Base-by-base conservation (phyloP, 306 rosid species). In the cucumber (Cucumis sativus) region DNA sequence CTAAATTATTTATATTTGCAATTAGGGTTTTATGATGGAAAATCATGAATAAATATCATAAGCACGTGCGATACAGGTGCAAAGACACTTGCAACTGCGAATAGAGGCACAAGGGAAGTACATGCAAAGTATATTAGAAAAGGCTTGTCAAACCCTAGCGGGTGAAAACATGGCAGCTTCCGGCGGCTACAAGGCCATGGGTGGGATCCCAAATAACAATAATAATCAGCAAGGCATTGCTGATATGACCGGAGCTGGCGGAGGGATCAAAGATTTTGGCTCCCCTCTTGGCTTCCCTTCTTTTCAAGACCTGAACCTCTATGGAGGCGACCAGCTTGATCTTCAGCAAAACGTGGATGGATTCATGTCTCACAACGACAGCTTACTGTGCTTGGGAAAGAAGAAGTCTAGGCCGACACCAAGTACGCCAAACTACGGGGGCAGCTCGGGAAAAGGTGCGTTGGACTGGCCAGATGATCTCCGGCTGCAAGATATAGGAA, bases 91-190 rank as follows among this genome's bases (percentile, higher is more conserved):
- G 75, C 99, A 95, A 78, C 80, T 95, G 83, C 88, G 99, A 79
- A 95, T 95, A 33, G 99, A 95, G 78, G 97, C 99, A 57, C 99
- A 95, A 87, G 99, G 99, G 60, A 95, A 95, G 85, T 95, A 95
- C 89, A 95, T 95, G 99, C 99, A 95, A 57, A 92, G 97, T 66
- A 95, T 92, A 87, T 81, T 95, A 78, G 99, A 95, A 83, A 95
- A 95, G 80, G 99, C 99, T 51, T 95, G 92, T 83, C 97, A 95
- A 90, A 95, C 97, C 66, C 99, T 95, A 45, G 97, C 97, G 0
- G 97, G 7, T 39, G 75, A 69, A 23, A 69, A 69, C 56, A 43
- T 43, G 57, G 75, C 12, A 12, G 57, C 20, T 6, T n/a, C 74
- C 16, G 57, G 56, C 7, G 18, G 55, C 55, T 68, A 68, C 55